These are phyloP conservation scores for Linderina pennispora DNA, from an alignment of 192 early-diverging fungal species.

Conservation along the genomic window DNA sequence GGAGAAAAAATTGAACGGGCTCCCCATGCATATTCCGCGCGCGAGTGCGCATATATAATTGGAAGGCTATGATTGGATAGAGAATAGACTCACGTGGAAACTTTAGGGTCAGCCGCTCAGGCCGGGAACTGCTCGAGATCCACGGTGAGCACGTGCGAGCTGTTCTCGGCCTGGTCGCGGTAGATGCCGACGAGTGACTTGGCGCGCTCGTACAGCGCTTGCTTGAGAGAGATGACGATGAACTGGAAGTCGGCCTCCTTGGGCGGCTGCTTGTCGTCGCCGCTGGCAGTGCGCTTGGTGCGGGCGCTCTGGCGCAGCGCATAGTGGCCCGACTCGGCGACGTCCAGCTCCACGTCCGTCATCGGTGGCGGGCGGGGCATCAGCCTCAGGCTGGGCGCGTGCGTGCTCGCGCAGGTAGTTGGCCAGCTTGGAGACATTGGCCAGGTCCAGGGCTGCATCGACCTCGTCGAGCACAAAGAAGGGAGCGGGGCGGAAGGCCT, in stretches of 20 bases:
- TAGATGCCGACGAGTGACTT: constrained; percentile 95
- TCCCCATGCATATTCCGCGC: too few species aligned
- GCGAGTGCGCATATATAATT: too few species aligned
- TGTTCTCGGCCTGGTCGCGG: constrained; percentile 78
- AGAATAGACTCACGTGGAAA: background rate
- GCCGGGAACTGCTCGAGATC: constrained; percentile 48
- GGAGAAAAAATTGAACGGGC: too few species aligned
- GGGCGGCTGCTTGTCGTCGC: constrained; percentile 3
- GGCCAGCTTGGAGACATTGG: constrained; percentile 91
- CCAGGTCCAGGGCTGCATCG: constrained; percentile 95
- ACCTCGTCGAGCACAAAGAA: constrained; percentile 99
- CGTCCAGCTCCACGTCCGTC: background rate
- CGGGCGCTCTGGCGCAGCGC: constrained; percentile 31
- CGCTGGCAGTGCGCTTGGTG: constrained; percentile 6
- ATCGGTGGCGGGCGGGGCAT: background rate
- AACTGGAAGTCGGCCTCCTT: constrained; percentile 72
- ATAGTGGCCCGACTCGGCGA: constrained; percentile 16
- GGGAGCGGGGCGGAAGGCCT: constrained; percentile 90
- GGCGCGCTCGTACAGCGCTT: constrained; percentile 88
- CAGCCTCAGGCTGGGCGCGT: constrained; percentile 12
- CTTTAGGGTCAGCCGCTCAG: constrained; percentile 11
- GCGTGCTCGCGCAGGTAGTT: constrained; percentile 79
- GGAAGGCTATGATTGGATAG: background rate
- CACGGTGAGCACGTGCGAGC: constrained; percentile 77
- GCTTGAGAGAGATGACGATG: constrained; percentile 97